phyloP scores from a whole-genome alignment of 805 yeast species.

The Candida morakotiae region DNA sequence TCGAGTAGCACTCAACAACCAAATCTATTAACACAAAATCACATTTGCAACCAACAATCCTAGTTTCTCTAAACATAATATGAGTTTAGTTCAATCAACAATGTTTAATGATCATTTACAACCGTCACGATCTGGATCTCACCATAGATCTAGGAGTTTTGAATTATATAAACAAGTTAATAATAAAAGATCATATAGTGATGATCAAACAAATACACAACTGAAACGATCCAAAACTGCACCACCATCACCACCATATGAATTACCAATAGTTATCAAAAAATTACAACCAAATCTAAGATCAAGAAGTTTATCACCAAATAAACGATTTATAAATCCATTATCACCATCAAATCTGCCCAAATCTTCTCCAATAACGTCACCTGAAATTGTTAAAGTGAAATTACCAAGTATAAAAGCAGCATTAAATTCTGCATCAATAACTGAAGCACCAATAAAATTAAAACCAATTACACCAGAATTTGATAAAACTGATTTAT shows the following conservation, averaged over 20 bases:
- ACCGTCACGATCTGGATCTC: slow-evolving; percentile 17
- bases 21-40: too few relatives aligned
- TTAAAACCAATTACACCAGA: slow-evolving; percentile 36
- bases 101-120: slow-evolving; percentile 29
- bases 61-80: too few relatives aligned
- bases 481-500: slow-evolving; percentile 37
- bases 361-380: slow-evolving; percentile 14
- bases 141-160: slow-evolving; percentile 30
- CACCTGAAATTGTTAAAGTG: slow-evolving; percentile 11
- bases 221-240: slow-evolving; percentile 42
- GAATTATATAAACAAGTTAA: slow-evolving; percentile 19
- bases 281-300: slow-evolving; percentile 9
- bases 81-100: slow-evolving; percentile 29
- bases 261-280: neutral
- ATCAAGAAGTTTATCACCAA: slow-evolving; percentile 27
- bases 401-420: slow-evolving; percentile 34
- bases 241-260: slow-evolving; percentile 31
- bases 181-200: slow-evolving; percentile 11
- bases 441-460: slow-evolving; percentile 15
- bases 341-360: slow-evolving; percentile 18
- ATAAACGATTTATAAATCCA: slow-evolving; percentile 14
- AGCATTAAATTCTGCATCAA: slow-evolving; percentile 22
- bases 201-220: slow-evolving; percentile 6
- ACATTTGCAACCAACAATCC: too few relatives aligned
- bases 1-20: too few relatives aligned